Evolutionary conservation across 495 filamentous ascomycete species (phyloP), one percentile per base, ranked within the genome.

Genomic region (Pseudotulostoma volvatum): DNA sequence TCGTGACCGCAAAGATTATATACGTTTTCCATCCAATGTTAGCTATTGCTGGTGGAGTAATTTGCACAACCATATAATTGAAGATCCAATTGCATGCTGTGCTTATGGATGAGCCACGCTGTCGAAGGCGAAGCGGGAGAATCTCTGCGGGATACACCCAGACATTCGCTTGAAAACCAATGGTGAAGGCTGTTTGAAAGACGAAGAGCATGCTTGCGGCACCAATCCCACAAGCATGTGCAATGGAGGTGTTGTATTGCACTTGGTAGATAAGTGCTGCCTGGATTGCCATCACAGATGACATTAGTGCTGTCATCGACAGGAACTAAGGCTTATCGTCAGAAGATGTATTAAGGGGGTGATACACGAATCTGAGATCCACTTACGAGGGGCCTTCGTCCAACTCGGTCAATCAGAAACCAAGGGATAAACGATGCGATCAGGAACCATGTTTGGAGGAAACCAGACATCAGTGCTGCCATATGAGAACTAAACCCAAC

Each of bases 111-210:
- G 61, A 58, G 49, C 67, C 67, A n/a, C 62, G 61, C 16, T 65
- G 63, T 19, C 71, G 64, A 18, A 74, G 61, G 7, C 54, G 47
- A 13, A 68, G 43, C 2, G 69, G 68, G 2, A 63, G 61, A 32
- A 75, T 56, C 47, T 75, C 70, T n/a, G 68, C 63, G 38, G 64
- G 64, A 52, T 72, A 72, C 17, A 73, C 53, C 46, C 68, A 75
- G 25, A 64, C 68, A 38, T 63, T 63, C 2, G 68, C 70, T 1
- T 71, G 51, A 55, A 70, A 74, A 0, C 70, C 71, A 35, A 68
- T 53, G 4, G 71, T 66, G 38, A 71, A 67, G 57, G n/a, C n/a
- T n/a, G n/a, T n/a, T n/a, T n/a, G n/a, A n/a, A 54, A 54, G 19
- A 52, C 39, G 25, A 53, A 54, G 15, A 54, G 30, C 35, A 54